Base-by-base conservation (phyloP, 108 stramenopile genomes). In the Hondaea fermentalgiana region DNA sequence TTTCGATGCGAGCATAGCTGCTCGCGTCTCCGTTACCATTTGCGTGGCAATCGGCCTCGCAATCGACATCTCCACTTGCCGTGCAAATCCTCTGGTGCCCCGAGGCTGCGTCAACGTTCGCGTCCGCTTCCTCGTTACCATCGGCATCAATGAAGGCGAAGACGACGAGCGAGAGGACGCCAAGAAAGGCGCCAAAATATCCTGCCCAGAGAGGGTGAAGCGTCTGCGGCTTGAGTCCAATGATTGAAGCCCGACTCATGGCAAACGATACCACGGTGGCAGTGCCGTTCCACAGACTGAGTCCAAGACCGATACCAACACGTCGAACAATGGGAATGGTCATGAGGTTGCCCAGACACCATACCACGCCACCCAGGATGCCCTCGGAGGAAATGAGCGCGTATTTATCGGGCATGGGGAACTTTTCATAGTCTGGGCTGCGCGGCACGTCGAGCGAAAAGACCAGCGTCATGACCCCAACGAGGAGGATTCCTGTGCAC, bases 261-360 rank as follows among this genome's bases (percentile, higher is more conserved):
- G 28, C 45, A 53, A 83, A 83, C 49, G 76, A 83, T 8, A 83
- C 49, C n/a, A 83, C 76, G 49, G 76, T 83, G 19, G 49, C 76
- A 6, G 51, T 53, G 12, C 76, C 76, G n/a, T 53, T 53, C 76
- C 76, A 83, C n/a, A 83, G 45, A 45, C 76, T 83, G 19, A 83
- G 51, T 12, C 76, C 76, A 35, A 83, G 76, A 83, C 76, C 76
- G 28, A 83, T 53, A 12, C 76, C 76, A 6, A 83, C 51, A 6
- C 76, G 12, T 12, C 51, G 19, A 21, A 83, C 76, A 53, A 83
- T 83, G 6, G 76, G 76, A 3, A 83, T 53, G 49, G 76, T 83
- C 76, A 83, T 53, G n/a, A 83, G 76, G 51, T 83, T 83, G 19
- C 76, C 76, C 10, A 83, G 49, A 23, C 49, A 83, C 76, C 76